Evolutionary conservation across 345 rosid genomes (phyloP), one percentile per base, ranked within the genome.

Genomic region (Brassica juncea): DNA sequence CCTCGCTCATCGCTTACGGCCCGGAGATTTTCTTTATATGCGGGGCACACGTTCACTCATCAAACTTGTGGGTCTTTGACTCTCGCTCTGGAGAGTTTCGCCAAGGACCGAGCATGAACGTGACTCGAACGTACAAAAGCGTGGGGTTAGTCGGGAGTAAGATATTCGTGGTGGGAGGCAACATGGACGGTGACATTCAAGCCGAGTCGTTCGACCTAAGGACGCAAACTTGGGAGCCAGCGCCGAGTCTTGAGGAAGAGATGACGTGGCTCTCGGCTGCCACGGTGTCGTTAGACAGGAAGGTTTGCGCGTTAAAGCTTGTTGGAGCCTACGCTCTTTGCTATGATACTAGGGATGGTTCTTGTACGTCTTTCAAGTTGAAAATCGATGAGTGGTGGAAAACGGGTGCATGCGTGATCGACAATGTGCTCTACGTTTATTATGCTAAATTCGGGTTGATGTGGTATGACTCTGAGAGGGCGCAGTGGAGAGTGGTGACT

Each of bases 271-370:
- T 14, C 47, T 21, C 70, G 54, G 0, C 10, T 1, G 16, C 70
- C 1, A 11, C 30, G 11, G 66, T 27, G 44, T 35, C 78, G 4
- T 1, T 75, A 1, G 64, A 35, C 30, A 35, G 27, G 5, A 75
- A 75, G 66, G 66, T 75, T 35, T 75, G 2, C 1, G 67, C 49
- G 16, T 58, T 76, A 0, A 1, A 0, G 8, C 0, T 27, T 0
- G 0, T 16, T 0, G 4, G 0, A 4, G 5, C 3, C 28, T n/a
- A 5, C 19, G 4, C 3, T 57, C 2, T 1, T 67, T 6, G 19
- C 44, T 75, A 75, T 5, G 72, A 75, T 37, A 15, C 78, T 25
- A 75, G 30, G 28, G 72, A 67, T 37, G 72, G 71, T 75, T 75
- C 66, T 55, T 75, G 31, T 6, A 57, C 14, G 21, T 6, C 0